Evolutionary conservation across 768 basidiomycete genomes (phyloP).

Genomic region (Rhodosporidiobolus odoratus): DNA sequence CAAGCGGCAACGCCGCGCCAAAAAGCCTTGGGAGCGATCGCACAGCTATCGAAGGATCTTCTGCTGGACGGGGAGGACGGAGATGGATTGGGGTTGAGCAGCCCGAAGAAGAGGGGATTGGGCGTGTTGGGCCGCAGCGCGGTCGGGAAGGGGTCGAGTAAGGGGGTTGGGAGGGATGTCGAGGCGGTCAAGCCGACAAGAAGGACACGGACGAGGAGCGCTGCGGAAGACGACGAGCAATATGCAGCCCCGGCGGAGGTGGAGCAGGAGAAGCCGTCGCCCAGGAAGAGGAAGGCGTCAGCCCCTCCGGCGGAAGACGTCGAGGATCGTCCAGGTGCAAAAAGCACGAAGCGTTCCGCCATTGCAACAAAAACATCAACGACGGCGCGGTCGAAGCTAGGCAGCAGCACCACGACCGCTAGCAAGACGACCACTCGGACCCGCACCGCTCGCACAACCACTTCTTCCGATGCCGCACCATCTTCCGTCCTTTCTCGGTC

Average conservation of each 20-base stretch:
- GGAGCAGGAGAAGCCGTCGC: background rate
- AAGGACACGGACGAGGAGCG: background rate
- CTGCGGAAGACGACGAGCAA: background rate
- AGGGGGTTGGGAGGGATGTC: background rate
- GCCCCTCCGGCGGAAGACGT: background rate
- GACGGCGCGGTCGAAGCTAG: background rate
- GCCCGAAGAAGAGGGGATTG: background rate
- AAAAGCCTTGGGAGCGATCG: conserved; percentile 25
- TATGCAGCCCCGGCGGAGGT: background rate
- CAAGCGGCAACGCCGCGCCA: conserved; percentile 15
- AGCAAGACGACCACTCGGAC: background rate
- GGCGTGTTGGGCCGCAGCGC: background rate
- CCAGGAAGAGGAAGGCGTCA: background rate
- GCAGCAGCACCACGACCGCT: background rate
- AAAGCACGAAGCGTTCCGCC: background rate
- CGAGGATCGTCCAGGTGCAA: background rate
- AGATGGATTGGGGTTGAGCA: background rate
- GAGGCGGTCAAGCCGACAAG: background rate
- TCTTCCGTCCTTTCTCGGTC: background rate
- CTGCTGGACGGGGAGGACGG: background rate
- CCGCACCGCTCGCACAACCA: background rate
- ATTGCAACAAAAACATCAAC: too few relatives aligned
- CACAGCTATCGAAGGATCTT: conserved; percentile 21
- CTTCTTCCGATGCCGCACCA: background rate
- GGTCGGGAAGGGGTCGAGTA: too few relatives aligned